phyloP scores from a whole-genome alignment of 1,284 basidiomycete genomes.

The Cystobasidium slooffiae region DNA sequence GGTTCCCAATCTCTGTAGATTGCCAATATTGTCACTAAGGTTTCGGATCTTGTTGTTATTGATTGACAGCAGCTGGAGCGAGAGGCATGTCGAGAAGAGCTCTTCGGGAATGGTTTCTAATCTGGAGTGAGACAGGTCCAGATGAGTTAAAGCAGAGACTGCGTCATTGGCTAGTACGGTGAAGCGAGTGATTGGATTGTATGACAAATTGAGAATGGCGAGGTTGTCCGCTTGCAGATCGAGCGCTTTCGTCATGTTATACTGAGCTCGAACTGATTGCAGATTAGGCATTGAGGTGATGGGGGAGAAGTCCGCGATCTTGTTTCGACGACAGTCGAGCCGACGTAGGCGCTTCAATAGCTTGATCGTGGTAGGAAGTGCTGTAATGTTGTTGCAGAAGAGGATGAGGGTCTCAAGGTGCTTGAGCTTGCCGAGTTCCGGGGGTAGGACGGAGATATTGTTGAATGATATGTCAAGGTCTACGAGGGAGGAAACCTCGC shows the following conservation, averaged over 20 bases:
- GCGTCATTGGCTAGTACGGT: constrained; percentile 49
- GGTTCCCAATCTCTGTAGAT: constrained; percentile 70
- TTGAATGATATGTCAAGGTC: constrained; percentile 98
- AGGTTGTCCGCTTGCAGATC: constrained; percentile 61
- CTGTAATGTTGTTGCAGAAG: constrained; percentile 82
- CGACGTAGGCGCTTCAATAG: constrained; percentile 68
- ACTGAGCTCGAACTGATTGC: constrained; percentile 71
- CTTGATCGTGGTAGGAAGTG: constrained; percentile 72
- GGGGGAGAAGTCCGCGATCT: constrained; percentile 72
- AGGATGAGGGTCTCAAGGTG: constrained; percentile 78
- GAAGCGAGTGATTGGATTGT: constrained; percentile 64
- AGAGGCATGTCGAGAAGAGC: constrained; percentile 71
- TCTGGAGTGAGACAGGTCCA: constrained; percentile 91
- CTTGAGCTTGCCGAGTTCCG: constrained; percentile 73
- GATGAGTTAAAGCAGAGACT: constrained; percentile 75
- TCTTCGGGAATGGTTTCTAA: constrained; percentile 79
- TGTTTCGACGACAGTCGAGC: constrained; percentile 83
- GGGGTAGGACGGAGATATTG: constrained; percentile 78
- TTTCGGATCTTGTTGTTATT: constrained; percentile 86
- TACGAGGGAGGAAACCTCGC: constrained; percentile 71
- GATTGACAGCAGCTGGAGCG: constrained; percentile 73
- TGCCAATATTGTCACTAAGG: constrained; percentile 79
- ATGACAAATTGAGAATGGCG: constrained; percentile 67
- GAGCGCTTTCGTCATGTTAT: constrained; percentile 78
- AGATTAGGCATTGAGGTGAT: constrained; percentile 73